Base-by-base conservation (phyloP, 2,329 filamentous ascomycete genomes). In the Fusarium sp. region DNA sequence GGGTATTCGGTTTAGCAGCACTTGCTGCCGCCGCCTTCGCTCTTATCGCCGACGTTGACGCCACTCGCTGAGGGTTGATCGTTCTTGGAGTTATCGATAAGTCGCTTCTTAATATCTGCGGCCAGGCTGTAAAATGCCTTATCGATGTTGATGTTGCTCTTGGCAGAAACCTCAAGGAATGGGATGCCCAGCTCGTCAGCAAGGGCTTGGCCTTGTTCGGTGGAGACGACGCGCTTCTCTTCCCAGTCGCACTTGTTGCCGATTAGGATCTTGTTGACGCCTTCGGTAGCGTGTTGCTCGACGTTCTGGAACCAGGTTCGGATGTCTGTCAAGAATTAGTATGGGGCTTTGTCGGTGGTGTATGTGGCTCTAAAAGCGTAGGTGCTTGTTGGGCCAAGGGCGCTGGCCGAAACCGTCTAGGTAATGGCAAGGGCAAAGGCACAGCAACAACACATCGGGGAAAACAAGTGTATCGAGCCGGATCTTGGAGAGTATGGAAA, bases 181-280 rank as follows among this genome's bases (percentile, higher is more conserved):
- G 96, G 95, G 71, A 99, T 97, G 76, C 94, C 94, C 64, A 99
- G 90, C 82, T 98, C 96, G 82, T 97, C 92, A 62, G 96, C 96
- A 57, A 99, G 88, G 71, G 91, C 90, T 81, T 99, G 94, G 74
- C 96, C 96, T 77, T 94, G 91, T 80, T 97, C 94, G 62, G 92
- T 97, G 49, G 93, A 94, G 41, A 99, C 92, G 56, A 92, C 94
- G 73, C 96, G 91, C 87, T 98, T 98, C 83, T 99, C 96, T 82
- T 98, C 96, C 96, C 96, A 98, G 82, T 99, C 96, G 83, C 96
- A 99, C 84, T 99, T 99, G 88, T 99, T 99, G 79, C 96, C 96
- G 73, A 99, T 97, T 71, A 99, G 88, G 78, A 99, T 98, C 87
- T 98, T 99, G 89, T 98, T 97, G 78, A 99, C 96, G 76, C 96